Evolutionary conservation across 2,329 filamentous ascomycete genomes (phyloP).

Genomic region (Penicillium frequentans): DNA sequence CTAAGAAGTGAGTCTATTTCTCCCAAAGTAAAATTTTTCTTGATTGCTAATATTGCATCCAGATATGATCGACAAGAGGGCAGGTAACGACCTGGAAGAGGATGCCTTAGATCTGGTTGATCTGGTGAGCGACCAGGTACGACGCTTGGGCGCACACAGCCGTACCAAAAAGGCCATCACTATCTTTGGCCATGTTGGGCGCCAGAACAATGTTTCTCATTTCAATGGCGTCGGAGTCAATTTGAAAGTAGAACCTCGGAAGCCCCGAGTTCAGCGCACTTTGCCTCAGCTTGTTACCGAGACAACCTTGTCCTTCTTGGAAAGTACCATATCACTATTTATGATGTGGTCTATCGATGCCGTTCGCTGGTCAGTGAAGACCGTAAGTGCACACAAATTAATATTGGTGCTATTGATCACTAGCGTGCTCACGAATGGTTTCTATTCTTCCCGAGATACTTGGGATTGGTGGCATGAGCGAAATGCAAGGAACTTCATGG

Average conservation of each 20-base stretch:
- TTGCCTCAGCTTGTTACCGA: constrained; percentile 72
- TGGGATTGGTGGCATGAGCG: constrained; percentile 84
- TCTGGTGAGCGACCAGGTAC: constrained; percentile 51
- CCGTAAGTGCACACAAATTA: constrained; percentile 70
- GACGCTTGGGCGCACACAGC: constrained; percentile 46
- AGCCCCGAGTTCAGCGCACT: constrained; percentile 59
- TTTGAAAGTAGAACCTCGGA: constrained; percentile 45
- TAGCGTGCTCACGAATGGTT: constrained; percentile 71
- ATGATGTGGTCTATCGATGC: constrained; percentile 74
- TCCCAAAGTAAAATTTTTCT: not conserved
- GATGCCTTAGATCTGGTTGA: constrained; percentile 52
- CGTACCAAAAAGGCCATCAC: constrained; percentile 51
- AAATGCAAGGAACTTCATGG: constrained; percentile 78
- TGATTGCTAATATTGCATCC: constrained; percentile 8
- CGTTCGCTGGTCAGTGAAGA: constrained; percentile 64
- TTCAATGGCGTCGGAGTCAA: constrained; percentile 36
- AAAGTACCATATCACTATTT: constrained; percentile 72
- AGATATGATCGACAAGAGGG: constrained; percentile 61
- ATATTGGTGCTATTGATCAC: constrained; percentile 68
- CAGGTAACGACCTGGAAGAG: constrained; percentile 65
- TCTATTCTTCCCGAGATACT: constrained; percentile 71
- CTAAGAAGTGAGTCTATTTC: constrained; percentile 40
- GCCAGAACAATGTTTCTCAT: constrained; percentile 41
- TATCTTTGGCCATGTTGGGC: constrained; percentile 51
- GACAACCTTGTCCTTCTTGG: constrained; percentile 68